Conservation (phyloP, 345 rosid species). For the Geranium brycei region DNA sequence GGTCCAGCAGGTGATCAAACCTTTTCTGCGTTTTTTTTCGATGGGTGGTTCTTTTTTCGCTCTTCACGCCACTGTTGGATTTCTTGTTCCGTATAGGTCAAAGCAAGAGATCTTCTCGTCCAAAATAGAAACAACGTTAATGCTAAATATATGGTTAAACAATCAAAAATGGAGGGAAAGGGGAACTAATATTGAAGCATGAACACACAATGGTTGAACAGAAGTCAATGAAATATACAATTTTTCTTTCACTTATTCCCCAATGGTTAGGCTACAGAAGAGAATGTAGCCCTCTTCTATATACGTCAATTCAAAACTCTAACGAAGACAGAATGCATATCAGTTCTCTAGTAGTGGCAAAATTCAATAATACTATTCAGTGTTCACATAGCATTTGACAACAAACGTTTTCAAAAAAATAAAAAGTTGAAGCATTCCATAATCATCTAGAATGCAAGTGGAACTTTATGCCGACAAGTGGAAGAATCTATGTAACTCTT, state of each 20-base stretch:
- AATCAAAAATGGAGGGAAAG: neutral
- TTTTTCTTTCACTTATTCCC: no score
- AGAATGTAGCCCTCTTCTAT: no score
- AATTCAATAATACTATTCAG: no score
- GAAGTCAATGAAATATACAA: no score
- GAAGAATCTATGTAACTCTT: neutral
- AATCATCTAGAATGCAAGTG: neutral
- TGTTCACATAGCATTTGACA: no score
- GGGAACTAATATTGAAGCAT: neutral
- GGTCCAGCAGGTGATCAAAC: conserved; percentile 23
- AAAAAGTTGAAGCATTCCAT: neutral
- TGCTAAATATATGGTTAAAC: neutral
- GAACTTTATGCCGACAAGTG: neutral
- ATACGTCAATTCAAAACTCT: no score
- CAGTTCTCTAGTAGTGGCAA: no score
- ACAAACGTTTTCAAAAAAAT: no score
- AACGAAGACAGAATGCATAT: no score
- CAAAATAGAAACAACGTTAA: neutral
- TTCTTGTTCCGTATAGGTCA: conserved; percentile 53
- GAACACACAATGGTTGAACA: neutral
- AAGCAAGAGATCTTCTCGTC: conserved; percentile 23
- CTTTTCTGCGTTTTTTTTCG: conserved; percentile 43
- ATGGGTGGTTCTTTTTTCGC: conserved; percentile 66
- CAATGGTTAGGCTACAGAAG: no score
- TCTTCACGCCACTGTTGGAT: conserved; percentile 66